Base-by-base conservation (phyloP, 306 rosid genomes). In the Astragalus glycyphyllos region DNA sequence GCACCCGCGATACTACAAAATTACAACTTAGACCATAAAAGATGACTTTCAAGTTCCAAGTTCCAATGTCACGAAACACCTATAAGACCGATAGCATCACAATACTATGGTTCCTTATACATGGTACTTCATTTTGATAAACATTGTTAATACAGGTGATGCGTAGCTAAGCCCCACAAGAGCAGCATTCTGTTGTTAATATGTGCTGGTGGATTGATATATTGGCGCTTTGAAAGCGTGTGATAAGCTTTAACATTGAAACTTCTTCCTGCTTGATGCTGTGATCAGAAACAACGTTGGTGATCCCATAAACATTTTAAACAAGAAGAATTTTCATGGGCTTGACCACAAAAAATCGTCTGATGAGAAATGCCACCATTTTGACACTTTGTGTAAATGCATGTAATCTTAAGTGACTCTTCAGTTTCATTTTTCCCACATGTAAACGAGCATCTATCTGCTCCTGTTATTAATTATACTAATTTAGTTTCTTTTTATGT, bases 111-210 rank as follows among this genome's bases (percentile, higher is more conserved):
- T 12, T 31, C 60, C 6, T 5, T 17, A 11, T 34, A 15, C 16
- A 46, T 29, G 29, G 0, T 23, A 11, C 4, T 13, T 44, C 41
- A 55, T 35, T 45, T 60, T 41, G 58, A 44, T 31, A 47, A 60
- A 20, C 66, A 17, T 60, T 71, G 44, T 40, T 63, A 55, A 48
- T 57, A 11, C 55, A 57, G 82, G 72, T 47, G 61, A 77, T 55
- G 49, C 41, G 65, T 37, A 14, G 85, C 63, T 37, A 53, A 35
- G 60, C 60, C 58, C 6, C 14, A 55, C 59, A 68, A 44, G 31
- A 53, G 57, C 58, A 34, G 61, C 68, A 29, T 55, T 68, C 13
- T 68, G 58, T 44, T 63, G 53, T 48, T 46, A 56, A 55, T 59
- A 26, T 55, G 31, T 48, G 23, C 64, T 13, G 41, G 34, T 38